phyloP scores from a whole-genome alignment of 2,329 filamentous ascomycete genomes.

The Colletotrichum orbiculare region DNA sequence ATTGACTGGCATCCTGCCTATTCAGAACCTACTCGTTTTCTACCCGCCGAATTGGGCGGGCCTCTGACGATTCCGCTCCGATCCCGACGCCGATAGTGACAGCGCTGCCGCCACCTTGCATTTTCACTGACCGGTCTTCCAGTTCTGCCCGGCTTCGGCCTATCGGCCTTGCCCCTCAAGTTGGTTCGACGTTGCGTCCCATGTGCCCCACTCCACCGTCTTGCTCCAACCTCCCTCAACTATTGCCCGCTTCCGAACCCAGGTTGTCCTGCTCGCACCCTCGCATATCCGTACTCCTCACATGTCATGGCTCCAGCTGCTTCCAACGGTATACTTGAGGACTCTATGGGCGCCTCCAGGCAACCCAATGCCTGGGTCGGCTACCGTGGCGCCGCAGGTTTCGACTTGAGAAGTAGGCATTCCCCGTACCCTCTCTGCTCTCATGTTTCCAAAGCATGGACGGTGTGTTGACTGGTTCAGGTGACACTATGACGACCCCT shows the following conservation, averaged over 20 bases:
- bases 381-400: slow-evolving; percentile 49
- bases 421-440: background rate
- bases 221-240: background rate
- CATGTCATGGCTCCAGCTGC: slow-evolving; percentile 19
- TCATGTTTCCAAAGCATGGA: too few relatives aligned
- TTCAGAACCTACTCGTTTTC: too few relatives aligned
- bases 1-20: too few relatives aligned
- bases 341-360: background rate
- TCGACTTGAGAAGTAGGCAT: slow-evolving; percentile 53
- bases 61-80: too few relatives aligned
- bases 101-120: too few relatives aligned
- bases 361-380: slow-evolving; percentile 49
- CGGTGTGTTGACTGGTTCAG: slow-evolving; percentile 37
- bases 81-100: too few relatives aligned
- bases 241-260: background rate
- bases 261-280: background rate
- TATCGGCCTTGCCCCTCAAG: slow-evolving; percentile 4
- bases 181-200: slow-evolving; percentile 2
- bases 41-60: too few relatives aligned
- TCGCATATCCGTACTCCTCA: background rate
- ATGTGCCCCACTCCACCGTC: slow-evolving; percentile 10
- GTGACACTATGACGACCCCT: slow-evolving; percentile 75
- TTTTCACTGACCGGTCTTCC: slow-evolving; percentile 14
- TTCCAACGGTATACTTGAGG: background rate
- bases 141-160: slow-evolving; percentile 11